These are phyloP conservation scores for Porogramme epimiltina DNA, from an alignment of 1,284 basidiomycete genomes.

Conservation along the genomic window DNA sequence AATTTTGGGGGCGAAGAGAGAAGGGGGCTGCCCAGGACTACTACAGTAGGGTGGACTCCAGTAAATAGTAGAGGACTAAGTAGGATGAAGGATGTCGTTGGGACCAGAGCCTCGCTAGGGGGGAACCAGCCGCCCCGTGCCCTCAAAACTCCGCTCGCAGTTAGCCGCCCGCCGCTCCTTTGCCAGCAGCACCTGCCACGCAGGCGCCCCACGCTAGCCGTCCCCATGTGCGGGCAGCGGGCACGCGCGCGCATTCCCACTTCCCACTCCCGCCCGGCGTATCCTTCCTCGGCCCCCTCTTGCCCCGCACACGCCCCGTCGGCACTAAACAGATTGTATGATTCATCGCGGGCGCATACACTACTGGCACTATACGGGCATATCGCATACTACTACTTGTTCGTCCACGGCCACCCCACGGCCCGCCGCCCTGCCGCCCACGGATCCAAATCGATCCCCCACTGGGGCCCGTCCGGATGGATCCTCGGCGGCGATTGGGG, in stretches of 20 bases:
- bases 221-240: too few relatives aligned
- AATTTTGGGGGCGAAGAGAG: conserved; percentile 42
- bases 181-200: conserved; percentile 11
- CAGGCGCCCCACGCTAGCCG: neutral
- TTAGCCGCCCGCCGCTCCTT: conserved; percentile 22
- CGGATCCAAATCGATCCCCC: conserved; percentile 10
- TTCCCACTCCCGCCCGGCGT: neutral
- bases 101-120: conserved; percentile 35
- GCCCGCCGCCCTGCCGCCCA: conserved; percentile 8
- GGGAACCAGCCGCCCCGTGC: conserved; percentile 21
- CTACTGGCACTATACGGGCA: conserved; percentile 3
- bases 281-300: neutral
- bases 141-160: conserved; percentile 49
- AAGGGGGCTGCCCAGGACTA: conserved; percentile 41
- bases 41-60: conserved; percentile 42
- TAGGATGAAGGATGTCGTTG: conserved; percentile 46
- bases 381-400: conserved; percentile 2
- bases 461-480: conserved; percentile 18
- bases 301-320: neutral
- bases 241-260: neutral
- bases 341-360: conserved; percentile 1
- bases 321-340: neutral
- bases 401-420: conserved; percentile 4
- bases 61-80: conserved; percentile 46
- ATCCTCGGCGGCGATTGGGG: conserved; percentile 27